A percentile compares a stretch with the other conserved stretches of the same genome.
These are phyloP conservation scores for Rhizoclosmatium sp. DNA, from an alignment of 192 early-diverging fungal genomes.

Conservation along the genomic window DNA sequence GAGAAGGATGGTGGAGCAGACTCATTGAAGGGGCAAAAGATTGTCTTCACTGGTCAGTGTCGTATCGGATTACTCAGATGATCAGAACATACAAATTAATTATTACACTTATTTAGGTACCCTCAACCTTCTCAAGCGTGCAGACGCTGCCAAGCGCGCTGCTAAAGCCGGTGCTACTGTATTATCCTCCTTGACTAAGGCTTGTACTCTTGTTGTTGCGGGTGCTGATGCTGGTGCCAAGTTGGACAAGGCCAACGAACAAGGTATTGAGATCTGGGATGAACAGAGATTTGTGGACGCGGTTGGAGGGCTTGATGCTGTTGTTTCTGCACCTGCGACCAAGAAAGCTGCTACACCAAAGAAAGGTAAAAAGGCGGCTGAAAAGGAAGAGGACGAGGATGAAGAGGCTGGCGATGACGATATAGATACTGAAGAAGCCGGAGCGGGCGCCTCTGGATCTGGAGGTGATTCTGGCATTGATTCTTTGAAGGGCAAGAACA, in stretches of 20 bases:
- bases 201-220: neutral
- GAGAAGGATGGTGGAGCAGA: neutral
- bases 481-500: neutral
- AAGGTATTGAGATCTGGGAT: constrained; percentile 15
- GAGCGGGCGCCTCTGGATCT: no score
- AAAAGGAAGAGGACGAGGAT: neutral
- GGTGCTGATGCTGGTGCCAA: neutral
- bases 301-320: neutral
- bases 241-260: neutral
- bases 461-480: no score
- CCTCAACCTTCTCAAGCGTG: neutral
- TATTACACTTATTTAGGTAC: neutral
- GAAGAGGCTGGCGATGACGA: neutral
- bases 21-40: neutral
- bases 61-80: no score
- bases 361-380: neutral
- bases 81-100: no score
- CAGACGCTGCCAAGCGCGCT: neutral
- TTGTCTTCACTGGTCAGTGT: constrained; percentile 1
- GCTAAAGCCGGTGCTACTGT: neutral
- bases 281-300: constrained; percentile 1
- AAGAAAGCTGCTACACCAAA: neutral
- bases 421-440: neutral
- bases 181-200: neutral
- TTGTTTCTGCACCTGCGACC: neutral